These are phyloP conservation scores for Cylindrodendrum hubeiense DNA, from an alignment of 2,329 filamentous ascomycete species.

Conservation along the genomic window DNA sequence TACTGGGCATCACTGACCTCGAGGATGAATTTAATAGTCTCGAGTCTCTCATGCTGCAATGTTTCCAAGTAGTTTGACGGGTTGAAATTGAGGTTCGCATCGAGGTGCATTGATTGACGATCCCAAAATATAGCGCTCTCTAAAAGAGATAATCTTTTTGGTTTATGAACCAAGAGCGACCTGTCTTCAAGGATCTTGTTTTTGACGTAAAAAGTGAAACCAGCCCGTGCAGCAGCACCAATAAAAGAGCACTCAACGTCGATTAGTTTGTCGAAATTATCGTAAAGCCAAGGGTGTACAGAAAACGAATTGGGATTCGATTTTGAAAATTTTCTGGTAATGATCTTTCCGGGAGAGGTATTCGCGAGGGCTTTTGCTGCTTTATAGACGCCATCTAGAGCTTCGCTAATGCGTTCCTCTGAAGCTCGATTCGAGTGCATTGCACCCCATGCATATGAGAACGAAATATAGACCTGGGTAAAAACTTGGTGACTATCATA, in stretches of 20 bases:
- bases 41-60: background rate
- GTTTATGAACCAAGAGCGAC: background rate
- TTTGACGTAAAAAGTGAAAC: background rate
- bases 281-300: background rate
- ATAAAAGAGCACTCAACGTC: background rate
- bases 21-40: background rate
- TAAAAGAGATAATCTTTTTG: background rate
- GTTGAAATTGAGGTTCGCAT: too few relatives aligned
- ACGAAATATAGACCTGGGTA: too few relatives aligned
- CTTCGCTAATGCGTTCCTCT: background rate
- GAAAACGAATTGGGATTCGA: background rate
- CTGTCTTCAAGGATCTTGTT: background rate
- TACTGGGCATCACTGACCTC: background rate
- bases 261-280: too few relatives aligned
- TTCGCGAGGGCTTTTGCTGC: background rate
- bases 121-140: background rate
- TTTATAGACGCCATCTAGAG: background rate
- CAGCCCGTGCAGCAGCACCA: background rate
- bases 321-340: background rate
- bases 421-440: background rate
- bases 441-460: background rate
- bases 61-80: background rate
- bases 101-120: too few relatives aligned
- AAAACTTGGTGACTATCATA: too few relatives aligned
- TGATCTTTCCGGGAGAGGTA: background rate